These are phyloP conservation scores for Ilex paraguariensis DNA, from an alignment of 305 asterid genomes.

Conservation along the genomic window DNA sequence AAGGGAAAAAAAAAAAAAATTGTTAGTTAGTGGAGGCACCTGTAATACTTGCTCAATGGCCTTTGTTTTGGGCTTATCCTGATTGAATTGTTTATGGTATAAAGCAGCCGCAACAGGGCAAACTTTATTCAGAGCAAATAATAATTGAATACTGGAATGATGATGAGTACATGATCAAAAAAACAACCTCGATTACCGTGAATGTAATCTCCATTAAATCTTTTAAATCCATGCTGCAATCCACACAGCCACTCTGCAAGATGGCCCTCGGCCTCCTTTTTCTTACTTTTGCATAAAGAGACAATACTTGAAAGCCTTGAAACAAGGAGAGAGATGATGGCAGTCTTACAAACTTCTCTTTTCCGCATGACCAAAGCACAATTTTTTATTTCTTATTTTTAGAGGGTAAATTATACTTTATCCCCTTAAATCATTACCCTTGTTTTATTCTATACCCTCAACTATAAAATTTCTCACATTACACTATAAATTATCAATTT, in stretches of 20 bases:
- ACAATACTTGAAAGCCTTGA: slow-evolving; percentile 20
- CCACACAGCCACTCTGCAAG: slow-evolving; percentile 6
- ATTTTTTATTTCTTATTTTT: background rate
- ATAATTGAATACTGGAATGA: slow-evolving; percentile 31
- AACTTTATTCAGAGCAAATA: slow-evolving; percentile 9
- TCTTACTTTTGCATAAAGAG: slow-evolving; percentile 9
- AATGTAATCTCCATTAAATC: slow-evolving; percentile 6
- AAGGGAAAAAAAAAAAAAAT: too few relatives aligned
- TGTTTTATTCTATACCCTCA: too few relatives aligned
- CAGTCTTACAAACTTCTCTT: slow-evolving; percentile 15
- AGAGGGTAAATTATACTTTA: background rate
- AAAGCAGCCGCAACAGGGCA: background rate
- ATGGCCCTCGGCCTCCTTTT: background rate
- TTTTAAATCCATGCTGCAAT: slow-evolving; percentile 11
- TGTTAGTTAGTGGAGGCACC: too few relatives aligned
- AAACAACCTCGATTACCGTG: slow-evolving; percentile 23
- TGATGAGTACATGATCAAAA: slow-evolving; percentile 25
- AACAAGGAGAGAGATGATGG: slow-evolving; percentile 21
- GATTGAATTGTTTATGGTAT: background rate
- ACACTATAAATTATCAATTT: too few relatives aligned
- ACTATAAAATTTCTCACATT: too few relatives aligned
- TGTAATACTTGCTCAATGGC: too few relatives aligned
- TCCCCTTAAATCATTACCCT: too few relatives aligned
- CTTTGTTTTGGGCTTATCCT: background rate
- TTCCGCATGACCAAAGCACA: slow-evolving; percentile 4